Conservation (phyloP, 169 alveolate species). For the Theileria annulata region DNA sequence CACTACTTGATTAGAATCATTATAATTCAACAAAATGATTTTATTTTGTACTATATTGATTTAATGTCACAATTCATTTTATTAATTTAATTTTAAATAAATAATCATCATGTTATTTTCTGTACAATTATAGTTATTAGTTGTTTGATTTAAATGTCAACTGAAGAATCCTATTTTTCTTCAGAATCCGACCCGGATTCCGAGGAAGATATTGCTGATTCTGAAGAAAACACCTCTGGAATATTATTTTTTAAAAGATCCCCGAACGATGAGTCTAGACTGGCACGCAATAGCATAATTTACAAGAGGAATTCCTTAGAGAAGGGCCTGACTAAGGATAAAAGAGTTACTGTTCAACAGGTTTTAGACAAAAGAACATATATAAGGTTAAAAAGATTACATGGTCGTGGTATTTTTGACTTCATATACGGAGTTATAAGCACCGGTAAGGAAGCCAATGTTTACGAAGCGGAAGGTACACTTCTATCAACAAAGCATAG, state of each 20-base stretch:
- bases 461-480: conserved; percentile 84
- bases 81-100: too few relatives aligned
- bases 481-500: conserved; percentile 65
- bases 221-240: conserved; percentile 2
- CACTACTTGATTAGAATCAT: background rate
- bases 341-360: conserved; percentile 94
- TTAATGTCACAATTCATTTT: background rate
- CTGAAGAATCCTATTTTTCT: conserved; percentile 4
- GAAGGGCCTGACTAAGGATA: conserved; percentile 90
- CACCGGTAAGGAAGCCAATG: conserved; percentile 98
- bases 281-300: conserved; percentile 37
- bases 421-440: conserved; percentile 95
- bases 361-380: conserved; percentile 95
- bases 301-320: conserved; percentile 52
- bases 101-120: too few relatives aligned
- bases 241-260: conserved; percentile 13
- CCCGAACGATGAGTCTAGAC: conserved; percentile 13
- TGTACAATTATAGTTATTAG: background rate
- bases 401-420: conserved; percentile 85
- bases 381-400: conserved; percentile 85
- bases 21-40: background rate
- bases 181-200: conserved; percentile 13
- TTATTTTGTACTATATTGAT: too few relatives aligned
- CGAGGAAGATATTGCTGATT: background rate
- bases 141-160: background rate